Base-by-base conservation (phyloP, 345 rosid species). In the Linum tenue region DNA sequence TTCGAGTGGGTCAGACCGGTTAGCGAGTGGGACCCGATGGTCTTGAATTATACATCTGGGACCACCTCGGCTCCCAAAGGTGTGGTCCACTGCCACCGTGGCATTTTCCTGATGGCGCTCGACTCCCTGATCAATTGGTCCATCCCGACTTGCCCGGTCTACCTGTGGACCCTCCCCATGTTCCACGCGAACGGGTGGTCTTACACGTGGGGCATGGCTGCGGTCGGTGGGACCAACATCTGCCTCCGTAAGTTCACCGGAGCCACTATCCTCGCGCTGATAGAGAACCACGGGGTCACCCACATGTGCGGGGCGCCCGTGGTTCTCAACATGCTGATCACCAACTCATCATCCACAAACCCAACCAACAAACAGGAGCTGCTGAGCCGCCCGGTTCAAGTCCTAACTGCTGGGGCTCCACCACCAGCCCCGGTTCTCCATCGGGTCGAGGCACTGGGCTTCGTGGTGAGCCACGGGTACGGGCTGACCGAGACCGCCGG, bases 21-120 rank as follows among this genome's bases (percentile, higher is more conserved):
- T 44, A 72, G 72, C 10, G 97, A 87, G 69, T 90, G 85, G 88
- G 98, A 92, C 72, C 95, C 97, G 0, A 90, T 90, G 4, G 80
- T 87, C 63, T 36, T 92, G 56, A 92, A 90, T 69, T 90, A 86
- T 60, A 92, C 97, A 14, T 90, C 98, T 3, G 97, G 97, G 31
- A 90, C 97, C 8, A 92, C 97, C 0, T 90, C 95, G 1, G 72
- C 75, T 55, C 98, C 97, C 7, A 92, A 85, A 70, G 97, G 98
- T 2, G 98, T 90, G 41, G 95, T 92, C 56, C 87, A 79, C 59
- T 82, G 82, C 67, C 96, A 73, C 9, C 35, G 72, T 11, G 72
- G 76, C 0, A 38, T 14, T 1, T 73, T 63, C 57, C 36, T 59
- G 22, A 37, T 50, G 37, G 6, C 76, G 62, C 42, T 68, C 0